phyloP scores from a whole-genome alignment of 768 basidiomycete genomes.

The Sutorius australiensis region DNA sequence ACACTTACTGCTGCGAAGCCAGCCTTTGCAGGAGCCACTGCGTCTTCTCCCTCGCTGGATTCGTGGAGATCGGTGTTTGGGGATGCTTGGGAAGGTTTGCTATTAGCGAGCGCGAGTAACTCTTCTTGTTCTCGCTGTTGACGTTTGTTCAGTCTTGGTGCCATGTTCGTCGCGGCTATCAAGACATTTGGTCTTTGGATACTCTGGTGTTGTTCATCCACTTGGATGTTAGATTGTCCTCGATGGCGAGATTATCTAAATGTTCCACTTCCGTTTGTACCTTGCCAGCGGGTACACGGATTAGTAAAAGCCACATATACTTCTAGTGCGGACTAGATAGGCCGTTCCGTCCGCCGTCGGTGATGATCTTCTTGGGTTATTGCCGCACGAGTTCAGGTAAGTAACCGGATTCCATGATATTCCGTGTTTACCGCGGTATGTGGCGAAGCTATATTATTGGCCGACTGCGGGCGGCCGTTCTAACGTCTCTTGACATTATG shows the following conservation, averaged over 20 bases:
- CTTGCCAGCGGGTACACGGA: background rate
- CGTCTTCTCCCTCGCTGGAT: slow-evolving; percentile 44
- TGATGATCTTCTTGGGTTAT: background rate
- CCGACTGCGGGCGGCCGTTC: background rate
- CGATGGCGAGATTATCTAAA: background rate
- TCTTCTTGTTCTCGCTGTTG: slow-evolving; percentile 86
- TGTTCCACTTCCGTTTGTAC: background rate
- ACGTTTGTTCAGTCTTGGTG: slow-evolving; percentile 75
- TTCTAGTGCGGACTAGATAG: background rate
- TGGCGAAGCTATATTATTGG: background rate
- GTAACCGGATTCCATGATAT: background rate
- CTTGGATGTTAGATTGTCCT: background rate
- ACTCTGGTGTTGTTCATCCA: background rate
- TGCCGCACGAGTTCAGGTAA: background rate
- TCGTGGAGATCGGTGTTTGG: slow-evolving; percentile 9
- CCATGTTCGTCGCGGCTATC: slow-evolving; percentile 39
- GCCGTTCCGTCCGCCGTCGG: no score
- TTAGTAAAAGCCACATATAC: background rate
- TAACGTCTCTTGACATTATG: background rate
- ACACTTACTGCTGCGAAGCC: slow-evolving; percentile 46
- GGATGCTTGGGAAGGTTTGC: slow-evolving; percentile 14
- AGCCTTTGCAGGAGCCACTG: slow-evolving; percentile 9
- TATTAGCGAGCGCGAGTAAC: slow-evolving; percentile 50
- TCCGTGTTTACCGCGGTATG: background rate
- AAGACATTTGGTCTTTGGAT: background rate